Evolutionary conservation across 352 stramenopile species (phyloP).

Genomic region (Phytophthora pistaciae): DNA sequence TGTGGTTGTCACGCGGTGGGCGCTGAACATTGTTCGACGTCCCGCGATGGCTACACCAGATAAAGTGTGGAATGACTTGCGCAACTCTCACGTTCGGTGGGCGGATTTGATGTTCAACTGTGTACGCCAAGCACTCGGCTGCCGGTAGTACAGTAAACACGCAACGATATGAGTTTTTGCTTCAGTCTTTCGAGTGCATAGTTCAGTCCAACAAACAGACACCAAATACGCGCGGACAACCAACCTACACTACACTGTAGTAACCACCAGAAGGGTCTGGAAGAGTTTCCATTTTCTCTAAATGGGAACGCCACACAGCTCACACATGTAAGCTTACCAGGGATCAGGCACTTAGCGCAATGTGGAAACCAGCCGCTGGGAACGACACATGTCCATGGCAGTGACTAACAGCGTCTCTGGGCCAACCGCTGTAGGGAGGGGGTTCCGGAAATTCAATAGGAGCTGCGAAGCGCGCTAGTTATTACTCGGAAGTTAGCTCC

Average conservation of each 20-base stretch:
- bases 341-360: background rate
- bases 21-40: constrained; percentile 28
- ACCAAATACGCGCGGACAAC: background rate
- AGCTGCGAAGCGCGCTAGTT: background rate
- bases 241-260: background rate
- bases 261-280: background rate
- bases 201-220: constrained; percentile 1
- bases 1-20: constrained; percentile 40
- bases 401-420: background rate
- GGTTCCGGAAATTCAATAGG: background rate
- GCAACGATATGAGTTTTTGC: background rate
- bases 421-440: background rate
- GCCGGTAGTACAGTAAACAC: constrained; percentile 20
- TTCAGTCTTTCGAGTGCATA: background rate
- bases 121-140: constrained; percentile 39
- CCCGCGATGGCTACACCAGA: constrained; percentile 23
- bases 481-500: background rate
- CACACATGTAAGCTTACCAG: background rate
- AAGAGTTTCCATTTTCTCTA: background rate
- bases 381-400: background rate
- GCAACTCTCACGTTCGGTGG: constrained; percentile 34
- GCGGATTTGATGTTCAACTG: constrained; percentile 41
- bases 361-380: background rate
- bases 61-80: constrained; percentile 25
- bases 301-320: background rate